Percentiles rank a stretch among this genome's conserved stretches.
These are phyloP conservation scores for Diutina sp. DNA, from an alignment of 1,139 yeast species.

Conservation along the genomic window DNA sequence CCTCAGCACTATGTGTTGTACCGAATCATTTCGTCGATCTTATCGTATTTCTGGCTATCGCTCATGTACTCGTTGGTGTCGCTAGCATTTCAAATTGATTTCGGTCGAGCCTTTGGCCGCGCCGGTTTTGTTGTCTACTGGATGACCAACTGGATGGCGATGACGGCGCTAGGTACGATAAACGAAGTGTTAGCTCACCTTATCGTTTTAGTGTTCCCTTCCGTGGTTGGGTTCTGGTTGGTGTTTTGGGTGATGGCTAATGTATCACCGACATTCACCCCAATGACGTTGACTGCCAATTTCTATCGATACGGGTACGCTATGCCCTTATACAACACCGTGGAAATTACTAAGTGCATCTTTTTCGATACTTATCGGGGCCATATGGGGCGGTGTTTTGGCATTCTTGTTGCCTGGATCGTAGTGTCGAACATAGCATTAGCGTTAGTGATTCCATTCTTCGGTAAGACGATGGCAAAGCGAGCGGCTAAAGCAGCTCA, in stretches of 20 bases:
- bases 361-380: constrained; percentile 45
- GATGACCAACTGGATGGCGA: constrained; percentile 45
- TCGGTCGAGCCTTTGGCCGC: constrained; percentile 38
- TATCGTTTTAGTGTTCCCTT: constrained; percentile 29
- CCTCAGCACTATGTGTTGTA: constrained; percentile 29
- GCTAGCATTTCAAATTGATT: constrained; percentile 46
- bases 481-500: too few species aligned
- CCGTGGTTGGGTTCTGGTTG: constrained; percentile 48
- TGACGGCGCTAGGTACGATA: constrained; percentile 52
- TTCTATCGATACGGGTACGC: constrained; percentile 56
- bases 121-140: constrained; percentile 55
- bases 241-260: constrained; percentile 47
- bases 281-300: constrained; percentile 37
- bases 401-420: constrained; percentile 47
- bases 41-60: constrained; percentile 30
- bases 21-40: constrained; percentile 17
- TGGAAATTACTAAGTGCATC: constrained; percentile 41
- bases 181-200: constrained; percentile 45
- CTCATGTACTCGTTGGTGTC: constrained; percentile 44
- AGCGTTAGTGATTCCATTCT: not conserved
- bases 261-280: constrained; percentile 48
- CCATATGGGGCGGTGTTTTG: constrained; percentile 43
- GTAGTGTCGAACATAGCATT: constrained; percentile 21
- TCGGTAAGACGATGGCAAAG: not conserved
- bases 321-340: constrained; percentile 50